Conservation (phyloP, 306 rosid species). For the Pyrus betulifolia region DNA sequence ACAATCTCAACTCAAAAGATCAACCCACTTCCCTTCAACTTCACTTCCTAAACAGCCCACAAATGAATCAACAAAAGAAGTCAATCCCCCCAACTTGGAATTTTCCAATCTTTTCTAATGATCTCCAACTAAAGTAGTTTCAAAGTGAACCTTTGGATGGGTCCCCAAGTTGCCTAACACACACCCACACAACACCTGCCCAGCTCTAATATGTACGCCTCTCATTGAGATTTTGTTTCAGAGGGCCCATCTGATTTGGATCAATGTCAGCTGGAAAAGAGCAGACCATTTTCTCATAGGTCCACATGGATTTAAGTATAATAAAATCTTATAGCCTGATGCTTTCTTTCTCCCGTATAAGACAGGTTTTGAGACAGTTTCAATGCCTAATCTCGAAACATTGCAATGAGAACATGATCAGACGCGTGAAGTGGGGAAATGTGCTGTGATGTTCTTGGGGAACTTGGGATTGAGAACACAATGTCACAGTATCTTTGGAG, state of each 20-base stretch:
- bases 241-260: constrained; percentile 14
- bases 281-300: constrained; percentile 3
- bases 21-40: neutral
- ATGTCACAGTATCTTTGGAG: neutral
- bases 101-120: neutral
- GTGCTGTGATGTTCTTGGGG: constrained; percentile 6
- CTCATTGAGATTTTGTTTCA: neutral
- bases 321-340: constrained; percentile 45
- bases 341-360: no score
- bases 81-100: constrained; percentile 19
- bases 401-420: constrained; percentile 38
- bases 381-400: no score
- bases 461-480: neutral
- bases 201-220: neutral
- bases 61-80: neutral
- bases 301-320: constrained; percentile 30
- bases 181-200: neutral
- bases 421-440: constrained; percentile 27
- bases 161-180: neutral
- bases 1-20: constrained; percentile 34
- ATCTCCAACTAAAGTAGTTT: neutral
- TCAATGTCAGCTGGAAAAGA: constrained; percentile 32
- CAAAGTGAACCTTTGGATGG: neutral
- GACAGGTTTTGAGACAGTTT: no score
- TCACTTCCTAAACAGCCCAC: neutral